Base-by-base conservation (phyloP, 352 stramenopile species). In the Thalassiosira oceanica region DNA sequence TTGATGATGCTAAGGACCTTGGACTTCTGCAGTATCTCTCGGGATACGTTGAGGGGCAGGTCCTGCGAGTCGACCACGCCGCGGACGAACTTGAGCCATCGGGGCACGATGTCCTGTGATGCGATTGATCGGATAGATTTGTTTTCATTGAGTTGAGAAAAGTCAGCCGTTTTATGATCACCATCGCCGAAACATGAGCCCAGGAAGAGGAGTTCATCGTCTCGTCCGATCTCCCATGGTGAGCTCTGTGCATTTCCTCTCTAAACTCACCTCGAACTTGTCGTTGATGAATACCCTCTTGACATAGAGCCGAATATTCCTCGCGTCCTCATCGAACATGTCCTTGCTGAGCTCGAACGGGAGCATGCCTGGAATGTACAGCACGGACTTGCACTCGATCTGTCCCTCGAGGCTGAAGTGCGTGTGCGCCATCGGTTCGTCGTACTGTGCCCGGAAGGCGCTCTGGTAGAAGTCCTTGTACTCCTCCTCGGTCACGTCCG, bases 321-420 rank as follows among this genome's bases (percentile, higher is more conserved):
- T 70, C 16, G 72, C 93, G 15, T 79, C 44, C 2, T 62, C 16
- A 2, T 84, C 74, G 3, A 73, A 60, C 28, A 76, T 73, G 37
- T 79, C 81, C 31, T 61, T 53, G 13, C 66, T 48, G 10, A 75
- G 78, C 7, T 37, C 50, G 27, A 73, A 85, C 11, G 95, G 93
- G 16, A 95, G 89, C 48, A 93, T 87, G 8, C 85, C 85, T 13
- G 97, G 97, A 3, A 99, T 80, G 86, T 98, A 99, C 35, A 99
- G 69, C 54, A 99, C 98, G 28, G 93, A 97, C 85, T 98, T 98
- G 90, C 99, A 99, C 78, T 99, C 97, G 48, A 99, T 96, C 69
- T 99, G 97, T 62, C 97, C 97, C 85, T 99, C 97, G 11, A 95
- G 97, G 75, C 97, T 96, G 84, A 99, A 99, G 85, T 99, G 97